phyloP scores from a whole-genome alignment of 768 basidiomycete species.

The Hericium coralloides region DNA sequence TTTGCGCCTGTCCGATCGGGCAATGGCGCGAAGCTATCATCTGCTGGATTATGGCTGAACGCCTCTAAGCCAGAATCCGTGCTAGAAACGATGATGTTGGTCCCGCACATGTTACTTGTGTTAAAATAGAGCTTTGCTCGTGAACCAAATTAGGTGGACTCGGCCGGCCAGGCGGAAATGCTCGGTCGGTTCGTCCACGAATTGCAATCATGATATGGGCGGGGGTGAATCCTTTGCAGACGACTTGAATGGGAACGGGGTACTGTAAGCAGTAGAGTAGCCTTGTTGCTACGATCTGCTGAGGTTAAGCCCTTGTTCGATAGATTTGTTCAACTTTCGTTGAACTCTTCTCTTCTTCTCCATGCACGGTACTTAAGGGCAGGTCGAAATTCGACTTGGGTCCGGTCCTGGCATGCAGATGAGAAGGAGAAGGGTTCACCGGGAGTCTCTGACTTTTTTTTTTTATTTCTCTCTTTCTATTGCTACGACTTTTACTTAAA shows the following conservation, averaged over 20 bases:
- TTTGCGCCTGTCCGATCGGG: conserved; percentile 72
- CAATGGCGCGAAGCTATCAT: conserved; percentile 76
- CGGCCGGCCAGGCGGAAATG: conserved; percentile 45
- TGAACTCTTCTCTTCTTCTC: conserved; percentile 32
- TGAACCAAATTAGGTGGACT: conserved; percentile 55
- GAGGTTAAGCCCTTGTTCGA: conserved; percentile 68
- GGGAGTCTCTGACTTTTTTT: too few species aligned
- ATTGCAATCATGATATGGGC: conserved; percentile 59
- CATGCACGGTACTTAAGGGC: not conserved
- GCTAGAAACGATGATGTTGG: conserved; percentile 66
- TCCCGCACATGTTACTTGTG: conserved; percentile 57
- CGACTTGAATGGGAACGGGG: conserved; percentile 68
- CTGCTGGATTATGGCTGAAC: conserved; percentile 80
- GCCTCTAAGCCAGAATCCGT: conserved; percentile 79
- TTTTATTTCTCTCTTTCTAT: too few species aligned
- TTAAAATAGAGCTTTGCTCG: conserved; percentile 63
- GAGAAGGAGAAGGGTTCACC: too few species aligned
- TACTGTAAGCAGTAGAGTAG: conserved; percentile 73
- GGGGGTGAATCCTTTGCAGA: conserved; percentile 74
- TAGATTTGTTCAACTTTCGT: conserved; percentile 53
- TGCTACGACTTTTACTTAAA: too few species aligned
- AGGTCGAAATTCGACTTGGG: too few species aligned
- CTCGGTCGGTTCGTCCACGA: conserved; percentile 38
- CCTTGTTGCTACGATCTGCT: conserved; percentile 73
- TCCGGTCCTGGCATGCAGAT: too few species aligned